Base-by-base conservation (phyloP, 2,329 filamentous ascomycete species). In the Aureobasidium sp. region DNA sequence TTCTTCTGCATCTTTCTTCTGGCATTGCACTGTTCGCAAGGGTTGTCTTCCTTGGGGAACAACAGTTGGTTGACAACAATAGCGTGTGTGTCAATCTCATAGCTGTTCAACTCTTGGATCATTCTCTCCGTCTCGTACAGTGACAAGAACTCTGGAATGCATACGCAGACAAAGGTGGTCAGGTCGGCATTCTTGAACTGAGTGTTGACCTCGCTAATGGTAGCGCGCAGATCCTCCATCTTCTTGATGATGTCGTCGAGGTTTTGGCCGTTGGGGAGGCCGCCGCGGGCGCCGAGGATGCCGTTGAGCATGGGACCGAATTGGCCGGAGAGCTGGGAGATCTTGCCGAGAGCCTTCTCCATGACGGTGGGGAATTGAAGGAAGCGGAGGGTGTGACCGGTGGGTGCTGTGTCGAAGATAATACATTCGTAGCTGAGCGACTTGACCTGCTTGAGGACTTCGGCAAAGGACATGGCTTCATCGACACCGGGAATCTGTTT, bases 51-150 rank as follows among this genome's bases (percentile, higher is more conserved):
- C 74, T 89, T 89, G 19, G 94, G 94, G 78, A 96, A 99, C 60
- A 99, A 79, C 66, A 99, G 81, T 80, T 99, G 94, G 76, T 99
- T 99, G 69, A 99, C 94, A 47, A 99, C 94, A 73, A 99, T 97
- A 71, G 88, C 86, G 78, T 97, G 94, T 7, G 93, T 96, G 74
- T 99, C 94, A 73, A 99, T 99, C 70, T 87, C 81, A 77, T 96
- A 99, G 73, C 84, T 88, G 50, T 90, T 86, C 63, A 99, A 81
- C 79, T 99, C 94, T 80, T 99, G 94, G 69, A 99, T 97, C 94
- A 99, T 97, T 69, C 94, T 89, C 80, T 99, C 94, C 64, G 94
- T 99, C 81, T 99, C 94, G 78, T 99, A 99, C 57, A 99, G 81
- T 38, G 87, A 92, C 68, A 99, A 76, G 78, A 99, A 99, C 77